Percentiles rank a stretch among this genome's conserved stretches.
Evolutionary conservation across 106 monocot species (phyloP).

Genomic region (Narthecium ossifragum): DNA sequence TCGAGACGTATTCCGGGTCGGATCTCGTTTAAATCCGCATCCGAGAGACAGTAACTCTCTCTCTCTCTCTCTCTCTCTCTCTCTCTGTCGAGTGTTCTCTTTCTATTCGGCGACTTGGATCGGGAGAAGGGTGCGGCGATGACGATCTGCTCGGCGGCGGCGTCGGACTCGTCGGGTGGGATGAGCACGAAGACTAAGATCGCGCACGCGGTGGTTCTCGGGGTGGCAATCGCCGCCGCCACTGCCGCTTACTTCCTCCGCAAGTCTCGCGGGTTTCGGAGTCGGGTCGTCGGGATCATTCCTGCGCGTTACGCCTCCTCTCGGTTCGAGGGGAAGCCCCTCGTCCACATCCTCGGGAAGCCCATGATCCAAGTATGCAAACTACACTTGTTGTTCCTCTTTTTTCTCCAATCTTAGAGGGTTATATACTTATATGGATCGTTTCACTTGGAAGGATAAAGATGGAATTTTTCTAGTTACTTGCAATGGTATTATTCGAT

Average conservation of each 20-base stretch:
- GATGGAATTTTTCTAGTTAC: too few species aligned
- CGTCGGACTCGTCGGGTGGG: too few species aligned
- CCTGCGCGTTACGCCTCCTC: conserved; percentile 91
- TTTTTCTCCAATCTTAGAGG: neutral
- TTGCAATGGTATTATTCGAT: too few species aligned
- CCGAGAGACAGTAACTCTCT: too few species aligned
- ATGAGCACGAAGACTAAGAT: conserved; percentile 45
- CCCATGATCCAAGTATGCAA: conserved; percentile 89
- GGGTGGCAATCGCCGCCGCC: conserved; percentile 51
- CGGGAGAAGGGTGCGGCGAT: too few species aligned
- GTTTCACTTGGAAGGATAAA: too few species aligned
- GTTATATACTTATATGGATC: neutral
- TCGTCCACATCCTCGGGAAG: conserved; percentile 83
- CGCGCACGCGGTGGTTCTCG: conserved; percentile 44
- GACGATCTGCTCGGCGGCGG: neutral
- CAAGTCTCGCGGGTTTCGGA: conserved; percentile 30
- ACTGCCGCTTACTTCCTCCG: conserved; percentile 14
- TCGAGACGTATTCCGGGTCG: too few species aligned
- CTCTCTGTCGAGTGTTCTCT: too few species aligned
- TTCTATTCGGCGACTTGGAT: too few species aligned
- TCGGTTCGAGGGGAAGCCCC: conserved; percentile 90
- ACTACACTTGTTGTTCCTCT: neutral
- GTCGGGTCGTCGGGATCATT: conserved; percentile 83
- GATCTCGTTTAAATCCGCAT: too few species aligned
- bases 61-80: too few species aligned